Conservation (phyloP, 352 stramenopile species). For the Phytophthora hybrid region DNA sequence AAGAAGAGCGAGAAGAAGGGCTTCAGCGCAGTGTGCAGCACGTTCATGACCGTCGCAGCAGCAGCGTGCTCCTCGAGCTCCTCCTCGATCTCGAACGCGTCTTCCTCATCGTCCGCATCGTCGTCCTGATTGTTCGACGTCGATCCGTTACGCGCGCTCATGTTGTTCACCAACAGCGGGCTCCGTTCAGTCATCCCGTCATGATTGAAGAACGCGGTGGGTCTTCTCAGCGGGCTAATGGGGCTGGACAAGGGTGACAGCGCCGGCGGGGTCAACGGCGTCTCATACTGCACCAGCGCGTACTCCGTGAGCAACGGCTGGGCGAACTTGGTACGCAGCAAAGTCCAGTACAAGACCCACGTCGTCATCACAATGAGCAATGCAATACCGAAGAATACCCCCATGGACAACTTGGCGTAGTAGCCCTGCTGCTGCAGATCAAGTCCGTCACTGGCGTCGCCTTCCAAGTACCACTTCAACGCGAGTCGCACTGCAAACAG, state of each 20-base stretch:
- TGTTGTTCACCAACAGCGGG: constrained; percentile 48
- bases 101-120: constrained; percentile 49
- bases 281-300: constrained; percentile 70
- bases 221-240: constrained; percentile 34
- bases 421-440: constrained; percentile 26
- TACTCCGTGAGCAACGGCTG: constrained; percentile 76
- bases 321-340: constrained; percentile 66
- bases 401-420: constrained; percentile 54
- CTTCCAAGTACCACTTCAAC: constrained; percentile 65
- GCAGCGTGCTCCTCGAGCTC: constrained; percentile 49
- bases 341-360: constrained; percentile 59
- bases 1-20: constrained; percentile 84
- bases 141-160: constrained; percentile 29
- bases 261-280: constrained; percentile 53
- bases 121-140: constrained; percentile 29
- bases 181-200: constrained; percentile 52
- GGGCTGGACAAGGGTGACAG: constrained; percentile 66
- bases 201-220: constrained; percentile 23
- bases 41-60: constrained; percentile 59
- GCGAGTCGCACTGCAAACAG: constrained; percentile 69
- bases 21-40: constrained; percentile 71
- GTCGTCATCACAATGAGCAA: constrained; percentile 62
- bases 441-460: neutral
- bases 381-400: constrained; percentile 72
- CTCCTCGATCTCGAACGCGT: constrained; percentile 42